phyloP scores from a whole-genome alignment of 495 filamentous ascomycete species.

The Annulohypoxylon moriforme region DNA sequence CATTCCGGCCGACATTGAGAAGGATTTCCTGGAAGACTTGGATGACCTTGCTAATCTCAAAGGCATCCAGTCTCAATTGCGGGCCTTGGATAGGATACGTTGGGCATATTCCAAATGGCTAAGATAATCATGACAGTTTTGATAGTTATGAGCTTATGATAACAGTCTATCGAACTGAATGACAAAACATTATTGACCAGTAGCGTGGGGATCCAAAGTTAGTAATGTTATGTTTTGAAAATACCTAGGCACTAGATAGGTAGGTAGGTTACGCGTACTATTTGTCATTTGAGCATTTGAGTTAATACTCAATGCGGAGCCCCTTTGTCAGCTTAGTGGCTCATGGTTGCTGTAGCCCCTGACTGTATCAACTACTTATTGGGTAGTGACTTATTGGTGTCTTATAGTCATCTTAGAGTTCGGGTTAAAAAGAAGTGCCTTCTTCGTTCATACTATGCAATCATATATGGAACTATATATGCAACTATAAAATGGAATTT shows the following conservation, averaged over 20 bases:
- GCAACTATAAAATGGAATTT: slow-evolving; percentile 9
- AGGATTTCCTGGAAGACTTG: slow-evolving; percentile 87
- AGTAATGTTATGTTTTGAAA: slow-evolving; percentile 6
- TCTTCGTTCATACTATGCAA: background rate
- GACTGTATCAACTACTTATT: slow-evolving; percentile 7
- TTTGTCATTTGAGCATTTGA: background rate
- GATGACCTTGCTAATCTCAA: slow-evolving; percentile 83
- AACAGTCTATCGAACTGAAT: background rate
- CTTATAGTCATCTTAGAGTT: slow-evolving; percentile 2
- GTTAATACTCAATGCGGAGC: slow-evolving; percentile 1
- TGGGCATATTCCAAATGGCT: slow-evolving; percentile 90
- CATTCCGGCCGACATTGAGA: slow-evolving; percentile 75
- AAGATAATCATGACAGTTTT: slow-evolving; percentile 31
- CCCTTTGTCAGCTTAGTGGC: slow-evolving; percentile 3
- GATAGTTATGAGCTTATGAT: background rate
- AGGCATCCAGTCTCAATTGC: slow-evolving; percentile 77
- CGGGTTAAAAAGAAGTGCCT: slow-evolving; percentile 26
- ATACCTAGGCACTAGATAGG: background rate
- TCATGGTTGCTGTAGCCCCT: background rate
- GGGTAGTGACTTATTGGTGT: background rate
- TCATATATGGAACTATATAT: slow-evolving; percentile 1
- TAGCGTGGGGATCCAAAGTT: background rate
- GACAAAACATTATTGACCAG: background rate
- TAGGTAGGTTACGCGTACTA: slow-evolving; percentile 4
- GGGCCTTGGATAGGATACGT: slow-evolving; percentile 80